Conservation (phyloP, 202 grass and related monocot genomes). For the Bolboschoenoplectus hybrid region DNA sequence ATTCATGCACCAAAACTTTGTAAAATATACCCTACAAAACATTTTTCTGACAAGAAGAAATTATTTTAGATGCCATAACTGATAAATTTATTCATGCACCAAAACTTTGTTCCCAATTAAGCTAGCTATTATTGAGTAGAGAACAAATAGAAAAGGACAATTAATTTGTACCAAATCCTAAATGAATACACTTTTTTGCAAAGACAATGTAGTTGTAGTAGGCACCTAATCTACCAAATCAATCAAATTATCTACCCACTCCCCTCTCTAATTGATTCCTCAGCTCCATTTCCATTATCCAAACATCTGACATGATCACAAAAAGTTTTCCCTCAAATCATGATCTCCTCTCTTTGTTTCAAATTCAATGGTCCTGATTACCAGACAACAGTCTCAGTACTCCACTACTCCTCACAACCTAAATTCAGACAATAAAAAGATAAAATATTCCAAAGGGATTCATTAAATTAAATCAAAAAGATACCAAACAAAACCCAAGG, state of each 20-base stretch:
- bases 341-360: constrained; percentile 3
- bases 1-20: background rate
- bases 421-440: background rate
- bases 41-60: background rate
- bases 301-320: background rate
- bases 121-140: background rate
- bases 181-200: constrained; percentile 1
- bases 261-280: constrained; percentile 22
- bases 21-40: background rate
- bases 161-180: constrained; percentile 15
- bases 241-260: background rate
- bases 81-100: too few relatives aligned
- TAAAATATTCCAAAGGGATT: constrained; percentile 23
- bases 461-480: constrained; percentile 11
- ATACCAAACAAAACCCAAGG: background rate
- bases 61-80: background rate
- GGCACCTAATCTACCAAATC: constrained; percentile 32
- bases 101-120: background rate
- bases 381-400: background rate
- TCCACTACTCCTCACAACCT: background rate
- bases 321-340: background rate
- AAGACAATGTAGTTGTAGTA: constrained; percentile 27
- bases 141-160: constrained; percentile 10
- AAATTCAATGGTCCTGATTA: constrained; percentile 9
- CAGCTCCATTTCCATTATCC: constrained; percentile 8